phyloP scores from a whole-genome alignment of 306 rosid genomes.

The Biancaea sappan region DNA sequence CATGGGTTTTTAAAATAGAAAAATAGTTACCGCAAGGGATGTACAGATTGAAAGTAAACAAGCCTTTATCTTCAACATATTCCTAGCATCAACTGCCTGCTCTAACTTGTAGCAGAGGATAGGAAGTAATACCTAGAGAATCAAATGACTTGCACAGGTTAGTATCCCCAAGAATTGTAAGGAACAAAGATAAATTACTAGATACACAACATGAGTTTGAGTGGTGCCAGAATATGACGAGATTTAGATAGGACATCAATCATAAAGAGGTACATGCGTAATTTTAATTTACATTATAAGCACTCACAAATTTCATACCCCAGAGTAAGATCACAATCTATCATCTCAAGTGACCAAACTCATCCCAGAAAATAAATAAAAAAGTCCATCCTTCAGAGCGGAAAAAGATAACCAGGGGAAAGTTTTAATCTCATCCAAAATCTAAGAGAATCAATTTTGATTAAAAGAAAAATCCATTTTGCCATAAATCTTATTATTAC shows the following conservation, averaged over 20 bases:
- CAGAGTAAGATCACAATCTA: constrained; percentile 13
- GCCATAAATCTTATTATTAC: too few relatives aligned
- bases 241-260: constrained; percentile 10
- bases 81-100: constrained; percentile 49
- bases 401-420: background rate
- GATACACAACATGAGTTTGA: background rate
- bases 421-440: background rate
- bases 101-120: constrained; percentile 56
- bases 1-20: constrained; percentile 10
- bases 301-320: constrained; percentile 7
- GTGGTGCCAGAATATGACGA: constrained; percentile 26
- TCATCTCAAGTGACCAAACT: constrained; percentile 18
- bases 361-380: constrained; percentile 2
- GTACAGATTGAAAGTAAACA: constrained; percentile 85
- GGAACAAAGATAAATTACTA: background rate
- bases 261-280: constrained; percentile 7
- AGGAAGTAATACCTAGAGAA: constrained; percentile 70
- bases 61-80: constrained; percentile 62
- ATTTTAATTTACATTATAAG: background rate
- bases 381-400: background rate
- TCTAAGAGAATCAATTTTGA: background rate
- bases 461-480: too few relatives aligned
- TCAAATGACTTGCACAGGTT: constrained; percentile 26
- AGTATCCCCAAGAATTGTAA: constrained; percentile 28
- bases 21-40: constrained; percentile 69